Evolutionary conservation across 1,284 basidiomycete species (phyloP), one percentile per base, ranked within the genome.

Genomic region (Ceratobasidium sp.): DNA sequence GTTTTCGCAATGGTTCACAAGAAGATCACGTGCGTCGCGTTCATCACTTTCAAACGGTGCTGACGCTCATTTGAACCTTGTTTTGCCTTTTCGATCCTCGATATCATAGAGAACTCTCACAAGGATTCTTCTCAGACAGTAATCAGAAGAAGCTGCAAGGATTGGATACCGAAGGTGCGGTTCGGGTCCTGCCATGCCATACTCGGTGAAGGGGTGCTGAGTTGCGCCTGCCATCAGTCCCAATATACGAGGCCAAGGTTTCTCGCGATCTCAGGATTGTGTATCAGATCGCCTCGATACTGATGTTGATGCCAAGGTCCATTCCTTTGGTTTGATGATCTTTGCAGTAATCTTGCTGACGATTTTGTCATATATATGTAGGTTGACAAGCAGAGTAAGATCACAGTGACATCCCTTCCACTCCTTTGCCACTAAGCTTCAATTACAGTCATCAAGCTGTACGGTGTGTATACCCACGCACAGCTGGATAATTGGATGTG

Each of bases 221-320:
- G 31, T 17, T 15, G 6, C 34, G 43, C 32, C 1, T 62, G 7
- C 29, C 6, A 7, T 22, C 34, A 67, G 71, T 74, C 32, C 72
- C 72, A 6, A 74, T 76, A 49, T 76, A 71, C 64, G 74, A 75
- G 60, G 75, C 75, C 13, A 74, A 75, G 55, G 56, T 72, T 27
- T 65, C 57, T 5, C 53, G 73, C 3, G 75, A 76, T 55, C 27
- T 73, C 22, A 70, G 74, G 1, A 67, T 75, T 10, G 72, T 76
- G 6, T 76, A 75, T 67, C 72, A 73, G 43, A 69, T 72, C 22
- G 55, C 32, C 55, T 70, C 43, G 52, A 73, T 42, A 43, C 60
- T 29, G 56, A 58, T 29, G 50, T 43, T 27, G 55, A 55, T 20
- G 32, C 47, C 53, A 71, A 71, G 68, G 72, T 72, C 3, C 7